These are phyloP conservation scores for Wickerhamiella azyma DNA, from an alignment of 805 yeast genomes.

Conservation along the genomic window DNA sequence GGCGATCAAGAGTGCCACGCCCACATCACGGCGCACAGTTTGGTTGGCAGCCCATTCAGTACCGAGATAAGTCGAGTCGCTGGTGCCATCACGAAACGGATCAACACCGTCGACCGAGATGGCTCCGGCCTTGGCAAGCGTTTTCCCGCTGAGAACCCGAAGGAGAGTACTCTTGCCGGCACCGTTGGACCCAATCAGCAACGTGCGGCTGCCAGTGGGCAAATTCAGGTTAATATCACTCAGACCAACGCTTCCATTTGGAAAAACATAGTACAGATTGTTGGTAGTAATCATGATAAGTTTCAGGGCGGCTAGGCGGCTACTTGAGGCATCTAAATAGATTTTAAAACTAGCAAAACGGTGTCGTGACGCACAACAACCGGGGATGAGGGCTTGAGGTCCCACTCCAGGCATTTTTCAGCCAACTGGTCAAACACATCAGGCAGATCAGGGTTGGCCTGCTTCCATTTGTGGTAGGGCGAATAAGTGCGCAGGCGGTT, in stretches of 20 bases:
- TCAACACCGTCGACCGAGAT: constrained; percentile 69
- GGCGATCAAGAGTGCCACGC: constrained; percentile 62
- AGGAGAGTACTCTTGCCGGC: constrained; percentile 92
- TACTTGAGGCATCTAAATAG: no score
- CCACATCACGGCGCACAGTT: constrained; percentile 79
- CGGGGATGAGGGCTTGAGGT: no score
- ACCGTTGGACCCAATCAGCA: constrained; percentile 87
- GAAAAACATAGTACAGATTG: constrained; percentile 56
- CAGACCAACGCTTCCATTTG: constrained; percentile 50
- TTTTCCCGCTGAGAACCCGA: constrained; percentile 79
- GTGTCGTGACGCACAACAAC: no score
- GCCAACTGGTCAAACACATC: constrained; percentile 37
- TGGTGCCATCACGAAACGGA: constrained; percentile 58
- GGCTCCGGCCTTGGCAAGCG: constrained; percentile 59
- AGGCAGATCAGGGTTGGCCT: constrained; percentile 27
- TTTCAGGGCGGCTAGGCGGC: no score
- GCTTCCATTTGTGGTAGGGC: constrained; percentile 48
- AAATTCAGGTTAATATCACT: constrained; percentile 47
- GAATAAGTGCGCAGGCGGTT: constrained; percentile 59
- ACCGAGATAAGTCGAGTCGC: constrained; percentile 61
- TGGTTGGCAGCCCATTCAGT: constrained; percentile 96
- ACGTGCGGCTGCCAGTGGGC: constrained; percentile 58
- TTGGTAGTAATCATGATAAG: constrained; percentile 37
- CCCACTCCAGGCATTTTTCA: constrained; percentile 4
- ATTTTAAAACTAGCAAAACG: no score